A percentile compares a stretch with the other conserved stretches of the same genome.
phyloP scores from a whole-genome alignment of 257 asterid species.

The Ocimum tenuiflorum region DNA sequence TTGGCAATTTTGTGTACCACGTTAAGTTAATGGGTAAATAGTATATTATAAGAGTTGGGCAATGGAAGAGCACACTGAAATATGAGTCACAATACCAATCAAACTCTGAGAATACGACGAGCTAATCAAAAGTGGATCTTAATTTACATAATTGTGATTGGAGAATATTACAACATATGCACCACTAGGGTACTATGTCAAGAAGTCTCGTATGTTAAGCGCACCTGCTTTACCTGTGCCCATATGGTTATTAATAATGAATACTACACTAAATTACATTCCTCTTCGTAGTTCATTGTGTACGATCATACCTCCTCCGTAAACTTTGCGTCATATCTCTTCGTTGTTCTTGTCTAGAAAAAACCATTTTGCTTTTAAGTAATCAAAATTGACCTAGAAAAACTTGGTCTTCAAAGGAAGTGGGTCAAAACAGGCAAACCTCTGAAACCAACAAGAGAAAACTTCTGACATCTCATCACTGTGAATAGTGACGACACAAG shows the following conservation, averaged over 20 bases:
- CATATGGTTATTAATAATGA: not conserved
- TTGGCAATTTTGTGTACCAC: not conserved
- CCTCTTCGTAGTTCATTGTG: no score
- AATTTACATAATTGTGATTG: not conserved
- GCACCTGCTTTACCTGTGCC: not conserved
- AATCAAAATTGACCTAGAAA: not conserved
- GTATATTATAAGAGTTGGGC: no score
- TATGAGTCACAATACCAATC: not conserved
- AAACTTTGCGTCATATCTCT: not conserved
- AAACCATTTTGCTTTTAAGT: not conserved
- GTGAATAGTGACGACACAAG: not conserved
- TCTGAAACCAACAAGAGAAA: not conserved
- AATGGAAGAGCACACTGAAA: not conserved
- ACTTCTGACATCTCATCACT: not conserved
- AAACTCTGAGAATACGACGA: not conserved
- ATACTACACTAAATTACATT: not conserved
- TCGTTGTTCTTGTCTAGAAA: not conserved
- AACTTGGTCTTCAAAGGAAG: not conserved
- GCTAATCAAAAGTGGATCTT: not conserved
- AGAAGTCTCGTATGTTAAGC: not conserved
- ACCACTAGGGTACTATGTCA: not conserved
- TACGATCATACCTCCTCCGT: not conserved
- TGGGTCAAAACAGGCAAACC: not conserved
- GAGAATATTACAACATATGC: not conserved
- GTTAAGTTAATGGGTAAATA: slow-evolving; percentile 9